These are phyloP conservation scores for Phytophthora crassamura DNA, from an alignment of 352 stramenopile genomes.

Conservation along the genomic window DNA sequence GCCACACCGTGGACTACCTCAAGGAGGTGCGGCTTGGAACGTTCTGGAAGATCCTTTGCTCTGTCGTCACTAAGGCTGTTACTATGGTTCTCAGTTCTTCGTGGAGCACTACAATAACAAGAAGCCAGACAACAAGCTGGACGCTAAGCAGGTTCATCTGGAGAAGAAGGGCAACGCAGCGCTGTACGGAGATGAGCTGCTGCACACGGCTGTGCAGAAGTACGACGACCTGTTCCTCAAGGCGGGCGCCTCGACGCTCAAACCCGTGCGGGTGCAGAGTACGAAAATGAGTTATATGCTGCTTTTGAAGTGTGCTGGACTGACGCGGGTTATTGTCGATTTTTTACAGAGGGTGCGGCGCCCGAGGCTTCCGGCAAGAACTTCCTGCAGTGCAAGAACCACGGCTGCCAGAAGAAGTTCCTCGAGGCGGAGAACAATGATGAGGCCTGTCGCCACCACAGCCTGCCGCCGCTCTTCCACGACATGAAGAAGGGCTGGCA, in stretches of 20 bases:
- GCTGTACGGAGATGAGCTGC: slow-evolving; percentile 77
- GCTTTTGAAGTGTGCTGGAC: neutral
- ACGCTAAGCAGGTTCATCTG: slow-evolving; percentile 63
- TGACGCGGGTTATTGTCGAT: no score
- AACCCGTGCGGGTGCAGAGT: slow-evolving; percentile 52
- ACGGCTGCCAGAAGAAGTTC: slow-evolving; percentile 87
- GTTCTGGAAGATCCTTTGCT: slow-evolving; percentile 16
- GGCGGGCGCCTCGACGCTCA: slow-evolving; percentile 55
- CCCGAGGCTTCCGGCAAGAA: slow-evolving; percentile 37
- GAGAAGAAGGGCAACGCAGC: slow-evolving; percentile 64
- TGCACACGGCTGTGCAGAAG: slow-evolving; percentile 84
- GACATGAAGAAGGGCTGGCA: slow-evolving; percentile 93
- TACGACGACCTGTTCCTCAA: slow-evolving; percentile 90
- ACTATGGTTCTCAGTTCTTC: slow-evolving; percentile 70
- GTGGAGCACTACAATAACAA: slow-evolving; percentile 92
- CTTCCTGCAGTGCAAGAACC: slow-evolving; percentile 87
- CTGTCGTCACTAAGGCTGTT: neutral
- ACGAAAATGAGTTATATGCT: slow-evolving; percentile 24
- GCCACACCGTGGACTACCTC: slow-evolving; percentile 83
- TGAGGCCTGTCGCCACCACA: slow-evolving; percentile 79
- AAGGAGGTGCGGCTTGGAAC: slow-evolving; percentile 58
- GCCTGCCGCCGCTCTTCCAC: slow-evolving; percentile 86
- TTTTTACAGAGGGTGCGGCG: slow-evolving; percentile 17
- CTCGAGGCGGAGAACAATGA: slow-evolving; percentile 79
- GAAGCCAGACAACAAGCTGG: slow-evolving; percentile 74